Evolutionary conservation across 164 flowering plant species (phyloP), one percentile per base, ranked within the genome.

Genomic region (Cinnamomum micranthum): DNA sequence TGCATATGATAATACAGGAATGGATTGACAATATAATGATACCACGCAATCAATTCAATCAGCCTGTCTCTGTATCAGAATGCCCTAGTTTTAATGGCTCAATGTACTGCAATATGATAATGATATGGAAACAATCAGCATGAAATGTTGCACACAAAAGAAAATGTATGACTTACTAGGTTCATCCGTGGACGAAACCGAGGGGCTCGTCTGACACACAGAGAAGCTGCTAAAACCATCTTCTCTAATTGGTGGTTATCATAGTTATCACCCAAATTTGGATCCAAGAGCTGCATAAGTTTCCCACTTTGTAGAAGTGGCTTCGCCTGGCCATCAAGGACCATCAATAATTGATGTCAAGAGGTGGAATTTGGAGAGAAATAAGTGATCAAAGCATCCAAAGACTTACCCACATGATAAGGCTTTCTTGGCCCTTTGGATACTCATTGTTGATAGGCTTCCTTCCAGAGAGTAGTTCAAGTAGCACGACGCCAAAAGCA

Each of bases 401-500:
- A 24, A 67, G 50, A 81, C 94, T 70, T 90, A 93, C 99, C 99
- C 98, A 95, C 91, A 92, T 88, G 71, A 95, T 94, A 69, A 95
- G 81, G 88, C 99, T 95, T 86, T 90, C 91, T 78, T 87, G 90
- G 73, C 97, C 98, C 75, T 93, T 92, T 24, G 95, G 95, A 69
- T 51, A 81, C 50, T 87, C 92, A 70, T 73, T 88, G 82, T 84
- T 83, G 72, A 95, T 91, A 6, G 99, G 98, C 76, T 92, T 95
- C 82, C 95, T 86, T 71, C 99, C 99, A 2, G 99, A 89, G 17
- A 95, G 84, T 75, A 95, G 95, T 85, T 95, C 99, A 71, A 95
- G 98, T 28, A 95, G 92, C 35, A 95, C 98, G 64, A 95, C 98
- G n/a, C 99, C 99, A 79, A 81, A 95, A 64, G 97, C 90, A 78